Evolutionary conservation across 768 basidiomycete genomes (phyloP), one percentile per base, ranked within the genome.

Genomic region (Dictyophora rubrovolvata): DNA sequence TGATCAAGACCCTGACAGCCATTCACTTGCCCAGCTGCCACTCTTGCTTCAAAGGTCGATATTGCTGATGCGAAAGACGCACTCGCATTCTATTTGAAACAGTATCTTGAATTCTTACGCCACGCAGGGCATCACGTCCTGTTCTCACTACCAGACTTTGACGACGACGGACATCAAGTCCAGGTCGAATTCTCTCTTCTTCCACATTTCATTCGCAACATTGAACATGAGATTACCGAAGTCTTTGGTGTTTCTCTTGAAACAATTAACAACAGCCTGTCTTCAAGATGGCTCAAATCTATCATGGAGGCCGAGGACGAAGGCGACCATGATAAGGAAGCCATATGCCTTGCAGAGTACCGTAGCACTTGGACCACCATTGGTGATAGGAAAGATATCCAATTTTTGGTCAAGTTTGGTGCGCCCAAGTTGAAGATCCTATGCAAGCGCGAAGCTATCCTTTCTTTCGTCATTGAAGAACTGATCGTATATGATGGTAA

Each of bases 131-230:
- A 61, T 48, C 62, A 70, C 61, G 60, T 65, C 53, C 55, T 69
- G n/a, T 66, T 65, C 57, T 64, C 65, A 5, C 62, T 70, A 5
- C 69, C 69, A 14, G 67, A 69, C 53, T 70, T 71, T 58, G 67
- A 68, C 59, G 65, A 69, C 51, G 55, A 53, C 54, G 56, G 56
- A n/a, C 59, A 62, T 48, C 57, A 57, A n/a, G 62, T 54, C 53
- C 56, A 33, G 14, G 62, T 68, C 54, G 64, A 69, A 55, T 69
- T 63, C 60, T 69, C 69, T 4, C 37, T 59, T 10, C 23, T 62
- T 18, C 42, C 28, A 22, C 59, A 46, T n/a, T 61, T 59, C 35
- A 62, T 52, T 61, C 48, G 59, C 22, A 51, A 56, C 28, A 61
- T 60, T 22, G 64, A 58, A 18, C 42, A 46, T 55, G 54, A 42